These are phyloP conservation scores for Allium sativum DNA, from an alignment of 106 monocot species.

Conservation along the genomic window DNA sequence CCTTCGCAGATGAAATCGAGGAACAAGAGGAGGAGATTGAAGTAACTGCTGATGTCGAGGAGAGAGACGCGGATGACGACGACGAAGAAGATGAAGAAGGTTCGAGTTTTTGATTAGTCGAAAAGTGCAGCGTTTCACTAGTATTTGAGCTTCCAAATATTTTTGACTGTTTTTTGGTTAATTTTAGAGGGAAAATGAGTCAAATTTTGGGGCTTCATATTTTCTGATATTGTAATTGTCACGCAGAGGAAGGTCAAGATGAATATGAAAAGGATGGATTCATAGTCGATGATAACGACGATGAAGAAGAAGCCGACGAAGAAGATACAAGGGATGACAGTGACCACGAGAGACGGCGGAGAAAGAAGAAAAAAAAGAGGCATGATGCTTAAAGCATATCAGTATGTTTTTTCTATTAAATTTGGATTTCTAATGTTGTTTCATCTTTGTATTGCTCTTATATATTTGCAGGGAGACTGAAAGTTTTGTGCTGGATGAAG, in stretches of 20 bases:
- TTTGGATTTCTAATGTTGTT: neutral
- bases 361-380: conserved; percentile 80
- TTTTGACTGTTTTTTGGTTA: neutral
- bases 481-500: conserved; percentile 83
- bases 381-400: neutral
- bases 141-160: conserved; percentile 2
- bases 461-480: conserved; percentile 60
- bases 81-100: conserved; percentile 51
- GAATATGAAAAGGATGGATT: conserved; percentile 97
- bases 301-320: conserved; percentile 59
- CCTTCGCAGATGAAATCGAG: conserved; percentile 55
- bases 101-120: conserved; percentile 5
- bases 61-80: conserved; percentile 67
- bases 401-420: conserved; percentile 1
- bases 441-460: too few relatives aligned
- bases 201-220: too few relatives aligned
- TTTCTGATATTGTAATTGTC: too few relatives aligned
- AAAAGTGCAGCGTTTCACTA: neutral
- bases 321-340: conserved; percentile 42
- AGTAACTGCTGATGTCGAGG: conserved; percentile 17
- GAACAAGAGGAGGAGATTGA: conserved; percentile 47
- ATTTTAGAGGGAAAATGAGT: neutral
- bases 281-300: conserved; percentile 90
- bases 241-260: conserved; percentile 73
- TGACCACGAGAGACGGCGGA: conserved; percentile 65